These are phyloP conservation scores for Fusarium papillatum DNA, from an alignment of 2,329 filamentous ascomycete genomes.

Conservation along the genomic window DNA sequence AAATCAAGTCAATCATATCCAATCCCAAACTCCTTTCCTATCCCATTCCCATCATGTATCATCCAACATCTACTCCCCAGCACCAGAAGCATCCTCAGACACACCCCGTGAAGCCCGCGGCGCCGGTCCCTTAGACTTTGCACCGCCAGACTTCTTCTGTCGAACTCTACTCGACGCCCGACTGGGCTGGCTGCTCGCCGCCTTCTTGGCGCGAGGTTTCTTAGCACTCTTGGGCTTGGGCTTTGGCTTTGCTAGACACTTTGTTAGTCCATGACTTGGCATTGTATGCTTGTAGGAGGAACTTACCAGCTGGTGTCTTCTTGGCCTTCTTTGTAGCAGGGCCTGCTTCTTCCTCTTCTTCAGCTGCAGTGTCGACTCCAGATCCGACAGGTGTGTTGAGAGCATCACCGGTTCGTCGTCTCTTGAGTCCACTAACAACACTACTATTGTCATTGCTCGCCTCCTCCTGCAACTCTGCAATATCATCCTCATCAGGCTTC, in stretches of 20 bases:
- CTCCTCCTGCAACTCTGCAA: conserved; percentile 16
- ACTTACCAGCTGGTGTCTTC: conserved; percentile 16
- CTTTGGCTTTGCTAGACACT: not conserved
- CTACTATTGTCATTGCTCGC: not conserved
- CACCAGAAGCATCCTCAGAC: not conserved
- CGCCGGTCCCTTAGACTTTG: not conserved
- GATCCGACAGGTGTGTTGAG: not conserved
- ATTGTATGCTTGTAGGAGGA: not conserved
- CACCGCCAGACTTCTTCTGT: not conserved
- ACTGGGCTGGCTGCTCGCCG: conserved; percentile 8
- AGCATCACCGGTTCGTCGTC: not conserved
- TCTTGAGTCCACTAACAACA: not conserved
- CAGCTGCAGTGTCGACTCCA: not conserved
- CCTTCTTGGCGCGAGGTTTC: conserved; percentile 15
- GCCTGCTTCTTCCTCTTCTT: not conserved
- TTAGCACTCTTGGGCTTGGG: conserved; percentile 1
- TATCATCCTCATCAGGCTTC: conserved; percentile 33
- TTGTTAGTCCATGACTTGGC: not conserved
- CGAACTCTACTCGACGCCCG: conserved; percentile 25
- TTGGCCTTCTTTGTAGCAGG: conserved; percentile 33
- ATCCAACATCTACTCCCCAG: not conserved
- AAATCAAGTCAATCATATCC: not conserved
- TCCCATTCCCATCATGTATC: not conserved
- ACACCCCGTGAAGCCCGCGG: not conserved
- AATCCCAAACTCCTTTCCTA: not conserved